Conservation (phyloP, 163 green algal species). For the Volvox carteri region DNA sequence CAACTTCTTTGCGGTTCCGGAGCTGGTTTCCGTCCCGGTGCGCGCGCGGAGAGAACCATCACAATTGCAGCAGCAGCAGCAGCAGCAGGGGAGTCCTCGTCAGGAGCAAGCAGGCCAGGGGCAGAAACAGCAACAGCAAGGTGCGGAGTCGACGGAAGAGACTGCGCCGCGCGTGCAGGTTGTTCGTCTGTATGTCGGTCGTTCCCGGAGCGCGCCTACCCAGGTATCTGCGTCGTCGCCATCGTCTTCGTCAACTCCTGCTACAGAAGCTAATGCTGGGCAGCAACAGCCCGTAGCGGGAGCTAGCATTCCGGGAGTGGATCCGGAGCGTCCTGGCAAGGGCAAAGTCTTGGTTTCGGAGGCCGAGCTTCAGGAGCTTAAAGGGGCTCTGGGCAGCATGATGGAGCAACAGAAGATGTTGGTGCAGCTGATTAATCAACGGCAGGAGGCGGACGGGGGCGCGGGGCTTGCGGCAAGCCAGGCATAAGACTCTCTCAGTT, state of each 20-base stretch:
- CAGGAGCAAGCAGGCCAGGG: neutral
- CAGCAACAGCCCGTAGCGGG: too few relatives aligned
- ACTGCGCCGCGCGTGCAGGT: neutral
- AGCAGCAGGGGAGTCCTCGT: too few relatives aligned
- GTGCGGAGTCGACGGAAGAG: neutral
- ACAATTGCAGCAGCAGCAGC: neutral
- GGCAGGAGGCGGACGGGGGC: neutral
- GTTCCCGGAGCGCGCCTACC: neutral
- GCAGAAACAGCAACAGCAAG: neutral
- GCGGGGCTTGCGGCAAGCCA: too few relatives aligned
- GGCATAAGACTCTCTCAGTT: too few relatives aligned
- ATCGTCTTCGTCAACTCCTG: too few relatives aligned
- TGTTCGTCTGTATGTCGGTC: slow-evolving; percentile 15
- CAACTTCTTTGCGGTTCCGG: neutral
- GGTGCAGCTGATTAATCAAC: neutral
- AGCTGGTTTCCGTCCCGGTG: slow-evolving; percentile 9
- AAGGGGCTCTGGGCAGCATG: slow-evolving; percentile 23
- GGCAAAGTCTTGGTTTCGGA: neutral
- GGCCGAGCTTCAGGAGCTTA: slow-evolving; percentile 14
- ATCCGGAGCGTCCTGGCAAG: neutral
- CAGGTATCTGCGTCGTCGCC: too few relatives aligned
- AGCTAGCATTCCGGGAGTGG: too few relatives aligned
- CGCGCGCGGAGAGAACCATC: neutral
- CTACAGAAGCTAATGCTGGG: too few relatives aligned
- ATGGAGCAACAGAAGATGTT: slow-evolving; percentile 40